These are phyloP conservation scores for Erythrophleum fordii DNA, from an alignment of 306 rosid genomes.

Conservation along the genomic window DNA sequence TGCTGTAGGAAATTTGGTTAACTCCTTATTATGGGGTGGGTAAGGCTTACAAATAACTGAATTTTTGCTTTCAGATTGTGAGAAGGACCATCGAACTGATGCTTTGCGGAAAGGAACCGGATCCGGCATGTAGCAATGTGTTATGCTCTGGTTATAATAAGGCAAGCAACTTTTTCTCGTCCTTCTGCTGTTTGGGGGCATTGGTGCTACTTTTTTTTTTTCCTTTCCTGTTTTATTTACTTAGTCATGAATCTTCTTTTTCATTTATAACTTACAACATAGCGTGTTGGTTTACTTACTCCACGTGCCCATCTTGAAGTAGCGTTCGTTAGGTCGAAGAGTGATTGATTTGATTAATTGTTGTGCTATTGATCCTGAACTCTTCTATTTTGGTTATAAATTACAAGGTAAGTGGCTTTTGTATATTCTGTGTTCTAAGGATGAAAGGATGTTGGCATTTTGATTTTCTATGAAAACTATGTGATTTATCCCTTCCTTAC, in stretches of 20 bases:
- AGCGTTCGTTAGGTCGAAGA: background rate
- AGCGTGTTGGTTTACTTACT: constrained; percentile 12
- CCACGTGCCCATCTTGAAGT: background rate
- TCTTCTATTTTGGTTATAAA: constrained; percentile 7
- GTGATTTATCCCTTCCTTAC: constrained; percentile 22
- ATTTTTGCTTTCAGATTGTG: constrained; percentile 54
- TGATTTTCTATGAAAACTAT: constrained; percentile 28
- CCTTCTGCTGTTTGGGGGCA: background rate
- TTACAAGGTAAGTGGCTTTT: background rate
- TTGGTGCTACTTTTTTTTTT: background rate
- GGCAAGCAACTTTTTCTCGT: constrained; percentile 42
- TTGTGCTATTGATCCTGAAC: constrained; percentile 6
- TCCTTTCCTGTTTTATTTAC: background rate
- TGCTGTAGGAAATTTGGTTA: background rate
- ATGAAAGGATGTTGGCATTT: constrained; percentile 11
- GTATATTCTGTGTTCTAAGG: constrained; percentile 19
- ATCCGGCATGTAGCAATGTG: constrained; percentile 49
- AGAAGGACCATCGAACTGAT: constrained; percentile 55
- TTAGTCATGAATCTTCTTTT: background rate
- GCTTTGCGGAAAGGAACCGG: constrained; percentile 12
- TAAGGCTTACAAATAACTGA: background rate
- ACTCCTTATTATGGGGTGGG: background rate
- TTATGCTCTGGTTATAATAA: constrained; percentile 56
- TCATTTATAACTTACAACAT: background rate
- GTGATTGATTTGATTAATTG: constrained; percentile 19